These are phyloP conservation scores for Tanacetum coccineum DNA, from an alignment of 129 eudicot species.

Conservation along the genomic window DNA sequence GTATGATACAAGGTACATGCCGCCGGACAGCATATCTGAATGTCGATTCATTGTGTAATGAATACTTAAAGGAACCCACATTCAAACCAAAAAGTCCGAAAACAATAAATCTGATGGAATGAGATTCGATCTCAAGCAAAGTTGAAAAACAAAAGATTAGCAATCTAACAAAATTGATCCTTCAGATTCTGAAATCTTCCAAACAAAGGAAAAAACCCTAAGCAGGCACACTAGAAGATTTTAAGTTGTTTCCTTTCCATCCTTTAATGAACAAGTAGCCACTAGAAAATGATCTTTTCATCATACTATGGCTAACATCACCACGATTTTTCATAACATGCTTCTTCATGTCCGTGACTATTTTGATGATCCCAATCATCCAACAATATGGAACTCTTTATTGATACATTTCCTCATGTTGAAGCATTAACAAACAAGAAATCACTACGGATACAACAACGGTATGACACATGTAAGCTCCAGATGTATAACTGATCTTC, in stretches of 20 bases:
- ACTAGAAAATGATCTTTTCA: slow-evolving; percentile 67
- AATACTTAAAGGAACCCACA: neutral
- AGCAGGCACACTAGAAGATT: slow-evolving; percentile 29
- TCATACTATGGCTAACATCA: slow-evolving; percentile 27
- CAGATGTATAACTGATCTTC: slow-evolving; percentile 67
- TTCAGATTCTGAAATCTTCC: slow-evolving; percentile 20
- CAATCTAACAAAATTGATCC: slow-evolving; percentile 26
- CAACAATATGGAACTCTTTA: slow-evolving; percentile 1
- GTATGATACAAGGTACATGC: neutral
- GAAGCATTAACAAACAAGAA: slow-evolving; percentile 26
- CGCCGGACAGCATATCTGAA: neutral
- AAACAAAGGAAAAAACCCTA: slow-evolving; percentile 20
- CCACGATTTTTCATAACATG: slow-evolving; percentile 27
- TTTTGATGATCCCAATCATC: slow-evolving; percentile 43
- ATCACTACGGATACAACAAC: slow-evolving; percentile 38
- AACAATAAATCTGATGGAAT: slow-evolving; percentile 12
- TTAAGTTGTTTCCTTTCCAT: slow-evolving; percentile 39
- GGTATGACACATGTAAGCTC: slow-evolving; percentile 36
- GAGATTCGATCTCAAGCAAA: slow-evolving; percentile 13
- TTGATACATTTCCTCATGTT: slow-evolving; percentile 27
- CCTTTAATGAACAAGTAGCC: slow-evolving; percentile 51
- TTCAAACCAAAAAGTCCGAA: neutral
- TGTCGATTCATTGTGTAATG: neutral
- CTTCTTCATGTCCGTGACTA: slow-evolving; percentile 14
- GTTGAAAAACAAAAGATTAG: neutral